Base-by-base conservation (phyloP, 148 eudicot genomes). In the Nepenthes gracilis region DNA sequence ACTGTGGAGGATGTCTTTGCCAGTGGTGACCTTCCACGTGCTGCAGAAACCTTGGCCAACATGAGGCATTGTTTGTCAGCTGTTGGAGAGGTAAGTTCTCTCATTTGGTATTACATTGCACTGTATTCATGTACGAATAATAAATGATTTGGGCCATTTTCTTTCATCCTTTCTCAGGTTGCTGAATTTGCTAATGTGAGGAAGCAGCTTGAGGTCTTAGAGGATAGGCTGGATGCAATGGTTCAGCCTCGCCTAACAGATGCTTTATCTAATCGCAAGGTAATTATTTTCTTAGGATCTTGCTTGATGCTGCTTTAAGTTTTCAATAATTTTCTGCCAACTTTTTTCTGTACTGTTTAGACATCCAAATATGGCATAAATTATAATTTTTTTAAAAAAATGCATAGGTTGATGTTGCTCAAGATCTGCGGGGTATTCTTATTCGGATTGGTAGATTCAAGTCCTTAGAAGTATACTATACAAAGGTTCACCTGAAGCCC, bases 1-100 rank as follows among this genome's bases (percentile, higher is more conserved):
- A 92, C 98, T 6, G 96, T 92, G 54, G 98, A 92, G 83, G 98
- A 88, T 75, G 98, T 92, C 50, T 92, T 92, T 74, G 86, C 96
- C 33, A 92, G 94, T 79, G 96, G 96, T 50, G 98, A 92, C 74
- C 98, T 92, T 68, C 91, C 96, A 36, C 85, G 85, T 33, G 98
- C 96, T 69, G 96, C 98, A 14, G 96, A 92, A 71, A 92, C 98
- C 34, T 77, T 92, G 77, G 98, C 96, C 58, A 88, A 84, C 71
- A 92, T 92, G 98, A 84, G 96, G 77, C 94, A 85, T 64, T 88
- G 98, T 80, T 75, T 92, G 76, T 70, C 90, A 65, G 96, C 96
- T 68, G 98, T 92, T 67, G 96, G 94, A 59, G 96, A 92, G 90
- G 96, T 84, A 80, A 37, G 34, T n/a, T 61, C 1, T 50, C 33